A percentile compares a stretch with the other conserved stretches of the same genome.
Evolutionary conservation across 2,329 filamentous ascomycete genomes (phyloP).

Genomic region (Hawksworthiomyces lignivorus): DNA sequence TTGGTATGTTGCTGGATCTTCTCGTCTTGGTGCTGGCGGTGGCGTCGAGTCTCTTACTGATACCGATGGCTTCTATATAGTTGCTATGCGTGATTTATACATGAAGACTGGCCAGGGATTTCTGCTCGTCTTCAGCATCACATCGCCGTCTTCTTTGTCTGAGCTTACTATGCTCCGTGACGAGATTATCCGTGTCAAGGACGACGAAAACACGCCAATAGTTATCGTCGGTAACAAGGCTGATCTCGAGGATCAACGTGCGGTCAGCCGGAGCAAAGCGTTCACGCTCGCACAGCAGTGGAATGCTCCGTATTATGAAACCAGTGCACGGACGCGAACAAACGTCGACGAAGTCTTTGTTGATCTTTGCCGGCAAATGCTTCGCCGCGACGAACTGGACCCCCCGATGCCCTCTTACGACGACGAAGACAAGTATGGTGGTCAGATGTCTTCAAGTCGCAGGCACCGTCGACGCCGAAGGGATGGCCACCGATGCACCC

Average conservation of each 20-base stretch:
- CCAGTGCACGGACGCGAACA: slow-evolving; percentile 70
- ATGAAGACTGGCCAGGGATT: slow-evolving; percentile 94
- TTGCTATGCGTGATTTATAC: slow-evolving; percentile 70
- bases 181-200: slow-evolving; percentile 86
- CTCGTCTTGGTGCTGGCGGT: neutral
- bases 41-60: too few relatives aligned
- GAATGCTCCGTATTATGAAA: slow-evolving; percentile 87
- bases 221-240: slow-evolving; percentile 91
- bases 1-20: slow-evolving; percentile 55
- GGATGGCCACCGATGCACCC: slow-evolving; percentile 33
- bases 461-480: slow-evolving; percentile 23
- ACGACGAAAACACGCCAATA: slow-evolving; percentile 75
- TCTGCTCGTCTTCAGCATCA: slow-evolving; percentile 86
- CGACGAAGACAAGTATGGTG: slow-evolving; percentile 36
- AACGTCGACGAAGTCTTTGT: slow-evolving; percentile 90
- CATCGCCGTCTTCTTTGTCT: slow-evolving; percentile 71
- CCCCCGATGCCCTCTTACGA: slow-evolving; percentile 26
- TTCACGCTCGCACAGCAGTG: slow-evolving; percentile 82
- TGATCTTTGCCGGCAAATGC: slow-evolving; percentile 76
- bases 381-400: slow-evolving; percentile 58
- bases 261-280: slow-evolving; percentile 68
- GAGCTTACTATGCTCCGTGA: slow-evolving; percentile 77
- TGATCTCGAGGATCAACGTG: slow-evolving; percentile 78
- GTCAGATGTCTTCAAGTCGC: slow-evolving; percentile 23
- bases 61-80: slow-evolving; percentile 23